Evolutionary conservation across 2,329 filamentous ascomycete species (phyloP).

Genomic region (Fusarium armeniacum): DNA sequence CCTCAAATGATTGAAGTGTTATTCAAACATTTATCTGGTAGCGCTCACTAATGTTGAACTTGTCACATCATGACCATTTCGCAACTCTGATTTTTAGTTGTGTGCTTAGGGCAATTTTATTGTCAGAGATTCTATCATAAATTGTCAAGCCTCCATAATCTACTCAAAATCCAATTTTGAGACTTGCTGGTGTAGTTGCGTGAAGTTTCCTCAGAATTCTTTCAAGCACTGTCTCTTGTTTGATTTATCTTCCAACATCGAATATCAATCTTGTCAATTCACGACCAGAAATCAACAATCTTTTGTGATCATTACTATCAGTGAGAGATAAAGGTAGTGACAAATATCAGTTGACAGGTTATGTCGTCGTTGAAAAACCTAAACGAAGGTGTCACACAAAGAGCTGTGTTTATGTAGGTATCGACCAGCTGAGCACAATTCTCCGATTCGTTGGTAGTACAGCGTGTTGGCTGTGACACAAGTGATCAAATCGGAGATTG

Average conservation of each 20-base stretch:
- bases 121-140: no score
- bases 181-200: no score
- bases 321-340: slow-evolving; percentile 3
- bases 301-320: background rate
- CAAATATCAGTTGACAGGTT: slow-evolving; percentile 8
- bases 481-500: slow-evolving; percentile 29
- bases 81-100: background rate
- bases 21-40: background rate
- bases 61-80: background rate
- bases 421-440: slow-evolving; percentile 38
- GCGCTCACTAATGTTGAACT: background rate
- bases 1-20: no score
- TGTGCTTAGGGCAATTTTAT: no score
- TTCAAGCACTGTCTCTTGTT: slow-evolving; percentile 12
- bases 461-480: slow-evolving; percentile 9
- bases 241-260: background rate
- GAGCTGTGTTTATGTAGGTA: slow-evolving; percentile 27
- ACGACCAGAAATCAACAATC: slow-evolving; percentile 10
- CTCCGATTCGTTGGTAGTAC: slow-evolving; percentile 22
- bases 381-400: slow-evolving; percentile 16
- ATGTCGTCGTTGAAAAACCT: slow-evolving; percentile 15
- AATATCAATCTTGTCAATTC: background rate
- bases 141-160: no score
- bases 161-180: background rate
- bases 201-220: background rate